A percentile compares a stretch with the other conserved stretches of the same genome.
Conservation (phyloP, 495 filamentous ascomycete species). For the Trichoderma orchidacearum region DNA sequence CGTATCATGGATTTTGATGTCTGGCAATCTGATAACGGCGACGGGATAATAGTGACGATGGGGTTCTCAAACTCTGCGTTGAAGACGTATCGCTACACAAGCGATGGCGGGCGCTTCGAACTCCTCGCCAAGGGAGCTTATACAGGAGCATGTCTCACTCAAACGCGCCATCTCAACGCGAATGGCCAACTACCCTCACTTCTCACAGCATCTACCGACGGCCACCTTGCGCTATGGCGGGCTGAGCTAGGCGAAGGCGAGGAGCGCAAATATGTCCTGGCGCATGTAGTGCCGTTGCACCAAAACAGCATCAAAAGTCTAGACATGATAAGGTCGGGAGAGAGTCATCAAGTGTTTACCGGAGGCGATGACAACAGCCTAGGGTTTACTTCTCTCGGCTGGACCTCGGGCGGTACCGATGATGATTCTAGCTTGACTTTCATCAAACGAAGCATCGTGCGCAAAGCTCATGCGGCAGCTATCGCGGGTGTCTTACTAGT, state of each 20-base stretch:
- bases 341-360: conserved; percentile 24
- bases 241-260: not conserved
- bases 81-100: conserved; percentile 48
- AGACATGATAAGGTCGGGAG: conserved; percentile 17
- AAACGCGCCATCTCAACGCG: conserved; percentile 40
- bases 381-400: conserved; percentile 36
- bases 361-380: conserved; percentile 80
- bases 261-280: conserved; percentile 3
- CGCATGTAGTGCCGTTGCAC: conserved; percentile 37
- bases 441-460: conserved; percentile 39
- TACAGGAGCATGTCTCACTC: conserved; percentile 67
- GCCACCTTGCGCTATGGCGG: conserved; percentile 25
- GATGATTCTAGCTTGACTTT: conserved; percentile 7
- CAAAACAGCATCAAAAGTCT: conserved; percentile 63
- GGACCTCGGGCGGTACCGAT: not conserved
- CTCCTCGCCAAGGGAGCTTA: conserved; percentile 48
- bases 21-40: conserved; percentile 15
- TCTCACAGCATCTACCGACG: conserved; percentile 32
- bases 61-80: conserved; percentile 70
- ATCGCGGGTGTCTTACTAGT: conserved; percentile 46
- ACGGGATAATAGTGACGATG: conserved; percentile 46
- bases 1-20: conserved; percentile 63
- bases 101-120: conserved; percentile 28
- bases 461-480: conserved; percentile 67
- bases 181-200: conserved; percentile 32